Evolutionary conservation across 1,284 basidiomycete genomes (phyloP), one percentile per base, ranked within the genome.

Genomic region (Filobasidium uniguttulatum): DNA sequence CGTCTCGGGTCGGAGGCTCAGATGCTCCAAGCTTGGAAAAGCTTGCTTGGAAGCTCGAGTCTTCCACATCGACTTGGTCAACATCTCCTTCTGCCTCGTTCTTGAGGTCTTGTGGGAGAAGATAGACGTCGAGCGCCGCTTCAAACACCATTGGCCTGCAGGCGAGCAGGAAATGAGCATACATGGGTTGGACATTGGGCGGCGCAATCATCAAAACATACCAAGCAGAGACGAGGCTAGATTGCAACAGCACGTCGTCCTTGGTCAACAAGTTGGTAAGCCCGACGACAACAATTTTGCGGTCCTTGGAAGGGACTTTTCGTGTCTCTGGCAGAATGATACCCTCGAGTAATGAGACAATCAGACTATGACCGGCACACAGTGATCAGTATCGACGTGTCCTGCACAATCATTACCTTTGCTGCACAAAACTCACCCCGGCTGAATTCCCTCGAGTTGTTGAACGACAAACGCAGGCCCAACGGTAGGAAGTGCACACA

Each of bases 21-120:
- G 84, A 83, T 0, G 93, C 86, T 0, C 87, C 89, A 9, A 98
- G 76, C 41, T 83, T 79, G 48, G 89, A 90, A 71, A 93, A 98
- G 2, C 83, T 82, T 0, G 85, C 85, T 65, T 98, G 93, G 71
- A 96, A 98, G 0, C 88, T 86, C 3, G 82, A 80, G 7, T 83
- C 93, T 62, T 97, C 91, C 56, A 80, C 81, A 66, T 97, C 93
- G 40, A 93, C 62, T 28, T 57, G 60, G 12, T 65, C 62, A 52
- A 85, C 80, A 20, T 78, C 70, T 44, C 72, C 68, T 43, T 72
- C 72, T 4, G 70, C 63, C 1, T 56, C 57, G 26, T 61, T 59
- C 2, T 63, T 74, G 47, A 86, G 74, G 55, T 83, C 77, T 57
- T 85, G 79, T 0, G 82, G 78, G 53, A 86, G 78, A 49, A 73